A percentile compares a stretch with the other conserved stretches of the same genome.
Evolutionary conservation across 495 filamentous ascomycete species (phyloP).

Genomic region (Talaromyces liani): DNA sequence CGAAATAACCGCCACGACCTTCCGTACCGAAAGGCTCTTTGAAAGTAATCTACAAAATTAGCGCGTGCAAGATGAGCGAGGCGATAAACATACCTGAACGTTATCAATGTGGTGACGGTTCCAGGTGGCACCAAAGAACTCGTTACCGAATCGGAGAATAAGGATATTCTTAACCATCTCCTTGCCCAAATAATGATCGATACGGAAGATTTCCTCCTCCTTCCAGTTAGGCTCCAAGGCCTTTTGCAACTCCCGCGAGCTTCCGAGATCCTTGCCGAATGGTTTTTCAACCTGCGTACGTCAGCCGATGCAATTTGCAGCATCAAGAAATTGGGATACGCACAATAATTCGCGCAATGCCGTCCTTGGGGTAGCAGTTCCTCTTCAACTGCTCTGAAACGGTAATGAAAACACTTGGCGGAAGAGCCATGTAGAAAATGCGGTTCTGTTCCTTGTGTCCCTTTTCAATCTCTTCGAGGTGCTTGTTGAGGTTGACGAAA

Average conservation of each 20-base stretch:
- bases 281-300: constrained; percentile 86
- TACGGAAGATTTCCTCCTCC: constrained; percentile 98
- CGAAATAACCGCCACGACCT: constrained; percentile 97
- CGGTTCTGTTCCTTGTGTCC: constrained; percentile 77
- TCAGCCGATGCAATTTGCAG: neutral
- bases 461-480: constrained; percentile 82
- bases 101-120: constrained; percentile 99
- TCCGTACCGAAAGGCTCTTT: constrained; percentile 99
- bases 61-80: neutral
- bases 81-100: constrained; percentile 46
- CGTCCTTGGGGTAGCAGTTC: constrained; percentile 86
- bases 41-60: constrained; percentile 68
- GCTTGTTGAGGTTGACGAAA: constrained; percentile 79
- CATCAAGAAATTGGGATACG: constrained; percentile 13
- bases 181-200: constrained; percentile 99
- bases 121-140: constrained; percentile 99
- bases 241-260: constrained; percentile 90
- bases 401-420: constrained; percentile 94
- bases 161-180: constrained; percentile 99
- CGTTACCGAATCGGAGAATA: constrained; percentile 96
- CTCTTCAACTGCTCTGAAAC: constrained; percentile 95
- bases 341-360: constrained; percentile 91
- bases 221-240: constrained; percentile 97
- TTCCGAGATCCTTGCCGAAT: constrained; percentile 92
- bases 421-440: constrained; percentile 98